Percentiles rank a stretch among this genome's conserved stretches.
Evolutionary conservation across 2,329 filamentous ascomycete species (phyloP).

Genomic region (Beauveria sp.): DNA sequence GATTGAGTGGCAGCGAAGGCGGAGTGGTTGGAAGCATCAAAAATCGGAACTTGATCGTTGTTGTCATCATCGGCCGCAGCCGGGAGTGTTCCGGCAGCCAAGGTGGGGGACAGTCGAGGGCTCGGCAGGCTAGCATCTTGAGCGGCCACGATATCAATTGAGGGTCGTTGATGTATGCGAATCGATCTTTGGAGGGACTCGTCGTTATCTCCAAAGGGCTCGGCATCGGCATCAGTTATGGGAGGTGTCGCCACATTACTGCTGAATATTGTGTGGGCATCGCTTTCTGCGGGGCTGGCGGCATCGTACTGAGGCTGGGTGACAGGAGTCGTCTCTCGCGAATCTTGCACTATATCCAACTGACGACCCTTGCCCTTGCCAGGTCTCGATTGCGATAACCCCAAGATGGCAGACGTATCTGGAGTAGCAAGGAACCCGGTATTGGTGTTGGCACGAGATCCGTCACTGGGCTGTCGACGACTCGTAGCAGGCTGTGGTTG

Average conservation of each 20-base stretch:
- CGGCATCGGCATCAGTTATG: slow-evolving; percentile 63
- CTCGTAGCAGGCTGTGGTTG: not conserved
- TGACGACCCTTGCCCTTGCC: slow-evolving; percentile 34
- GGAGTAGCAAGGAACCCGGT: slow-evolving; percentile 45
- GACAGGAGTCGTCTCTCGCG: slow-evolving; percentile 35
- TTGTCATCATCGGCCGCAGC: slow-evolving; percentile 38
- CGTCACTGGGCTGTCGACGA: slow-evolving; percentile 12
- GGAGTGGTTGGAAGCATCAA: slow-evolving; percentile 23
- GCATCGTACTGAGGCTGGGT: slow-evolving; percentile 36
- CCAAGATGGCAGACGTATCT: slow-evolving; percentile 43
- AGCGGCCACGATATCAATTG: slow-evolving; percentile 61
- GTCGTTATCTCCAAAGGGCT: slow-evolving; percentile 47
- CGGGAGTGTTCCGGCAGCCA: slow-evolving; percentile 58
- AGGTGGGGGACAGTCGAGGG: slow-evolving; percentile 85
- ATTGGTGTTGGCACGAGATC: not conserved
- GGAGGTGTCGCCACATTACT: slow-evolving; percentile 66
- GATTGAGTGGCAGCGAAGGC: slow-evolving; percentile 37
- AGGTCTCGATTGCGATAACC: slow-evolving; percentile 23
- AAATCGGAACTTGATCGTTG: slow-evolving; percentile 26
- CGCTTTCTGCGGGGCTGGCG: slow-evolving; percentile 45
- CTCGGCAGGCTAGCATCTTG: slow-evolving; percentile 92
- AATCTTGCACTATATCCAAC: slow-evolving; percentile 35
- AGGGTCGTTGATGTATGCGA: slow-evolving; percentile 41
- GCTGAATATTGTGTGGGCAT: slow-evolving; percentile 53
- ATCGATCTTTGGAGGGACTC: slow-evolving; percentile 40